Evolutionary conservation across 2,329 filamentous ascomycete genomes (phyloP), one percentile per base, ranked within the genome.

Genomic region (Fusarium sp.): DNA sequence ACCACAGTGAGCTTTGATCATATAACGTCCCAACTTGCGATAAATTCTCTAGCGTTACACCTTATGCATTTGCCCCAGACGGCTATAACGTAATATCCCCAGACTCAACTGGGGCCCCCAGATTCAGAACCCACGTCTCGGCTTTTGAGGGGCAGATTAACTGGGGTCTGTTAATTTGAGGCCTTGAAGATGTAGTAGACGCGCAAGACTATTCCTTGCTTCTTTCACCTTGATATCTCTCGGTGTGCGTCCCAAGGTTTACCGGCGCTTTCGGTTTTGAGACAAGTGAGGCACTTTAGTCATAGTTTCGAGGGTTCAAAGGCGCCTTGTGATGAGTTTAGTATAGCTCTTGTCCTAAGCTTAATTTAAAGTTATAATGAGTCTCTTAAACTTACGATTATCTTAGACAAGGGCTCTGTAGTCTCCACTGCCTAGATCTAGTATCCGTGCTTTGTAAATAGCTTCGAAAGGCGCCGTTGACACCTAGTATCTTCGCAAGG

Each of bases 41-140:
- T 50, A 50, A 43, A 50, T 31, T 43, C 48, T 43, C 48, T 50
- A 50, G 48, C 48, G 48, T 50, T 17, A 6, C 48, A n/a, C 27
- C 1, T 20, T 21, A 23, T 50, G 48, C 36, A 42, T 43, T 23
- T 42, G 10, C 48, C 47, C 48, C 36, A 50, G 48, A 43, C 36
- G 48, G 48, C 48, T 50, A 50, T 50, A 27, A 43, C 36, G 48
- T 50, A 50, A 43, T 50, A 43, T 2, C 40, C 29, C 48, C 48
- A 50, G 48, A 20, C 20, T 50, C 36, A 50, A 43, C 48, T 50
- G 48, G 36, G 36, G 48, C 48, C 48, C 47, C 48, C 48, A 37
- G 48, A 50, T 50, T 31, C 29, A 25, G 29, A 50, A 20, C 48
- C 48, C 36, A 43, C 27, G 11, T 15, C 36, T 50, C 43, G 36